These are phyloP conservation scores for Aspergillus ruber DNA, from an alignment of 2,329 filamentous ascomycete species.

Conservation along the genomic window DNA sequence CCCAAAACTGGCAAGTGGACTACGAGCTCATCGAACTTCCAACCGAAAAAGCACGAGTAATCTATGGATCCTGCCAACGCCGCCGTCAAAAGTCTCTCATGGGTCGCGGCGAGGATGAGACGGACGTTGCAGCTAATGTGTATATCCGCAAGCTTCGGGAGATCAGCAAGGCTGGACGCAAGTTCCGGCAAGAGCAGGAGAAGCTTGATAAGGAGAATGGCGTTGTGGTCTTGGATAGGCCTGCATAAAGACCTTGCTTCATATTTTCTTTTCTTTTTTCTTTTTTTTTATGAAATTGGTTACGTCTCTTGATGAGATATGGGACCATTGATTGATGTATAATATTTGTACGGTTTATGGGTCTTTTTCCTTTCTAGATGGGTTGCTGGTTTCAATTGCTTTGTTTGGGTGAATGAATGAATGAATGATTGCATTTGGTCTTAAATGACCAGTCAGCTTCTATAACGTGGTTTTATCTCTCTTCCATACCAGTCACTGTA, in stretches of 20 bases:
- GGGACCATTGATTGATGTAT: neutral
- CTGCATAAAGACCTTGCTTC: neutral
- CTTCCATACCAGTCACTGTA: too few relatives aligned
- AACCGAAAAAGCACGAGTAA: conserved; percentile 35
- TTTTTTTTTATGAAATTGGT: neutral
- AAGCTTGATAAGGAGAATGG: conserved; percentile 44
- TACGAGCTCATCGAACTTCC: conserved; percentile 66
- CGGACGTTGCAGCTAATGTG: conserved; percentile 37
- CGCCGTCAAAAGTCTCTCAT: conserved; percentile 48
- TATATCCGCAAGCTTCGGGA: conserved; percentile 35
- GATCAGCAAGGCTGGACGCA: conserved; percentile 51
- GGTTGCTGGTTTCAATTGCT: too few relatives aligned
- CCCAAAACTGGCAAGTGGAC: conserved; percentile 64
- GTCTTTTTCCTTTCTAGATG: neutral
- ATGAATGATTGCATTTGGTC: too few relatives aligned
- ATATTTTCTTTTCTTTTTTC: neutral
- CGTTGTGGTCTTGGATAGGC: conserved; percentile 21
- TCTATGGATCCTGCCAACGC: conserved; percentile 53
- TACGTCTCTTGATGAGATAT: too few relatives aligned
- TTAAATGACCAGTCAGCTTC: too few relatives aligned
- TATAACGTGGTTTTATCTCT: too few relatives aligned
- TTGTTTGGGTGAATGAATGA: too few relatives aligned
- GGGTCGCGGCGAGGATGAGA: conserved; percentile 32
- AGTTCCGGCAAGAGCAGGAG: conserved; percentile 53
- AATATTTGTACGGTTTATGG: neutral